Percentiles rank a stretch among this genome's conserved stretches.
Evolutionary conservation across 371 early-diverging fungal species (phyloP).

Genomic region (Actinomucor elegans): DNA sequence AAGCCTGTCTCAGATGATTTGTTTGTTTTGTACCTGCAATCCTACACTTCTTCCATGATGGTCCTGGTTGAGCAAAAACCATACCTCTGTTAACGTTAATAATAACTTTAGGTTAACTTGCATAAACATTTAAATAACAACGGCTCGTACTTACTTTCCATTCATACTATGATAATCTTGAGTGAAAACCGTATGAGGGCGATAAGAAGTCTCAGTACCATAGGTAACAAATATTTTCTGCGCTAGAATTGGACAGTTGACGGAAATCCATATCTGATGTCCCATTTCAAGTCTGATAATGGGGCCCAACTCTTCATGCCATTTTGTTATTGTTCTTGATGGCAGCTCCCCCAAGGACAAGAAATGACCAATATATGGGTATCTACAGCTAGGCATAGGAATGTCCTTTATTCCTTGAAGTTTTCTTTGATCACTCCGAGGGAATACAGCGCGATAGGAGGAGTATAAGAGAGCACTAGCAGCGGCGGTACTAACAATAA

Average conservation of each 20-base stretch:
- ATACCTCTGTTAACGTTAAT: constrained; percentile 1
- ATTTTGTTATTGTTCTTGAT: constrained; percentile 1
- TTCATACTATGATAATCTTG: background rate
- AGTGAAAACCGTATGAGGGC: background rate
- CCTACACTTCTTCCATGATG: background rate
- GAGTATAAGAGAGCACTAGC: background rate
- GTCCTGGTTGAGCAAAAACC: constrained; percentile 1
- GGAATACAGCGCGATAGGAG: background rate
- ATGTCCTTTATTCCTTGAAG: background rate
- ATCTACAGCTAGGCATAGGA: constrained; percentile 6
- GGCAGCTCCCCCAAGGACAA: constrained; percentile 6
- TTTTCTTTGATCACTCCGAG: background rate
- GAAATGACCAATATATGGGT: constrained; percentile 19
- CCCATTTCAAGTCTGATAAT: constrained; percentile 19
- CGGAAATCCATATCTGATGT: constrained; percentile 8
- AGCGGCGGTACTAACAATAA: constrained; percentile 3
- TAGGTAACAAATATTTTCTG: constrained; percentile 16
- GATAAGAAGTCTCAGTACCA: constrained; percentile 10
- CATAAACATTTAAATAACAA: background rate
- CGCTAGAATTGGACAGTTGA: constrained; percentile 9
- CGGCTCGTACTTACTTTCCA: constrained; percentile 11
- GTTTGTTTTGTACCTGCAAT: background rate
- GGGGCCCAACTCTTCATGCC: constrained; percentile 20
- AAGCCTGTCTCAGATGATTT: background rate
- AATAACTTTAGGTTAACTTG: background rate